Evolutionary conservation across 257 asterid genomes (phyloP).

Genomic region (Rehmannia glutinosa): DNA sequence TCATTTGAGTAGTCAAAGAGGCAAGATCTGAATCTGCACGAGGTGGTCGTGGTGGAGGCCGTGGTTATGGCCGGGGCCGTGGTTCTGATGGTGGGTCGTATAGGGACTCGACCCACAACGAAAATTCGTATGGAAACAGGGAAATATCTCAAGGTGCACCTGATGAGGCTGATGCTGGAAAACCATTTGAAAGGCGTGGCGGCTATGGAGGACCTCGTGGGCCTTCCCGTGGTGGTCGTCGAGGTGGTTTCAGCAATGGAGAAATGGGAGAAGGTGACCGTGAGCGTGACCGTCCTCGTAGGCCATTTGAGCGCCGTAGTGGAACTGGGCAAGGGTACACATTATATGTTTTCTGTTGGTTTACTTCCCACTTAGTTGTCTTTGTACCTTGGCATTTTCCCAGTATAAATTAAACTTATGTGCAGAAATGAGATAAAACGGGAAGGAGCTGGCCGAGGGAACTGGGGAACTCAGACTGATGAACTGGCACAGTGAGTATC

Average conservation of each 20-base stretch:
- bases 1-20: slow-evolving; percentile 52
- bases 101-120: slow-evolving; percentile 42
- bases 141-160: slow-evolving; percentile 46
- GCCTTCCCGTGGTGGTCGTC: slow-evolving; percentile 58
- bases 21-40: slow-evolving; percentile 50
- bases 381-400: background rate
- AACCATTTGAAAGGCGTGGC: slow-evolving; percentile 55
- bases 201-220: slow-evolving; percentile 70
- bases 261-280: slow-evolving; percentile 55
- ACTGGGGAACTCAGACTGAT: slow-evolving; percentile 78
- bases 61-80: slow-evolving; percentile 63
- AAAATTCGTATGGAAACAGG: slow-evolving; percentile 41
- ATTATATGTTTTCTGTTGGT: background rate
- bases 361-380: too few relatives aligned
- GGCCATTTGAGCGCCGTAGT: slow-evolving; percentile 61
- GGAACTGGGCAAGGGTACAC: slow-evolving; percentile 79
- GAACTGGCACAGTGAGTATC: slow-evolving; percentile 65
- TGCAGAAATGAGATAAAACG: slow-evolving; percentile 60
- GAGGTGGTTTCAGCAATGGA: slow-evolving; percentile 70
- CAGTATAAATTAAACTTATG: background rate
- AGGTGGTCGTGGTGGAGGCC: slow-evolving; percentile 66
- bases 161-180: slow-evolving; percentile 45
- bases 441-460: slow-evolving; percentile 80
- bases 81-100: slow-evolving; percentile 58
- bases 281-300: slow-evolving; percentile 51